Base-by-base conservation (phyloP, 805 yeast genomes). In the Sugiyamaella smithiae region DNA sequence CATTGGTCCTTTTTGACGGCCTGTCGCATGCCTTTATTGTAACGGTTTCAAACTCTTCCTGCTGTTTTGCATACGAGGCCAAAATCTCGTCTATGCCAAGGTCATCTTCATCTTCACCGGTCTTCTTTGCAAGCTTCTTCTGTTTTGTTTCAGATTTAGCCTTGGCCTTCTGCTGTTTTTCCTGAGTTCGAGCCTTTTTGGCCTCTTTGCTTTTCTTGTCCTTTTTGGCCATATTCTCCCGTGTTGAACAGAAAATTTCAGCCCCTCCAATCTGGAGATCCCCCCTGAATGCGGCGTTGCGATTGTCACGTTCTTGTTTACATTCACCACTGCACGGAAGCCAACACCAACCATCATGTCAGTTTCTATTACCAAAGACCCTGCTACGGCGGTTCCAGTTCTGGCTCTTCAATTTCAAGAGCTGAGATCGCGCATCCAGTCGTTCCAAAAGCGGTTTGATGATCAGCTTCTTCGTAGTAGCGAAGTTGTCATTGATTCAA, bases 161-260 rank as follows among this genome's bases (percentile, higher is more conserved):
- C 45, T 73, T 75, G 45, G 80, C 84, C 67, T 91, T 91, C 67
- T 83, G 82, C 53, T 78, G 80, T 71, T 91, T 91, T 55, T 79
- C 88, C 31, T 91, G 95, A 24, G 84, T 72, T 42, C 96, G 80
- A 19, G 93, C 95, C 76, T 88, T 89, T 68, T 88, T 88, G 58
- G 96, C 88, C 42, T 87, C 96, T 67, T 88, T 89, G 57, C 87
- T 82, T 67, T 88, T 87, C 69, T 88, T 88, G 53, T 75, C 83
- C 60, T 80, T 72, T 71, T 90, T 91, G 12, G 91, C 97, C 97
- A 90, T 90, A 19, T 8, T 47, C 16, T 1, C 38, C 20, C 20
- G 38, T 11, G 38, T 5, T 4, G 11, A 26, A 8, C 29, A 26
- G 29, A 26, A 7, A 26, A 26, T 8, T 8, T 26, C 29, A 26